Conservation (phyloP, 108 stramenopile genomes). For the Cyclotella sp. region DNA sequence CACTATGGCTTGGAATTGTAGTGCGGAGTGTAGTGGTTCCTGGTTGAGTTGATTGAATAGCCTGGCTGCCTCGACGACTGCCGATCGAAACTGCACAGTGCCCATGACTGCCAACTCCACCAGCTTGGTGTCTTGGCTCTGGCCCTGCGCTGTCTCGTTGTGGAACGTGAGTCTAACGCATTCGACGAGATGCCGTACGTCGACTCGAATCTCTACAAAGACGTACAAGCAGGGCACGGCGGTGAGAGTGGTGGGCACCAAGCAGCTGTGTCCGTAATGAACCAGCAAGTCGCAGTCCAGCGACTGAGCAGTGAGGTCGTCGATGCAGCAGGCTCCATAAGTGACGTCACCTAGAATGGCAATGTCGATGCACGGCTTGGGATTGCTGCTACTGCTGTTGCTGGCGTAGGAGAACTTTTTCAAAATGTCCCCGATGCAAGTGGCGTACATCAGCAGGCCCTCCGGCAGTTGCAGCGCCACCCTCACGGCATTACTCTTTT, state of each 20-base stretch:
- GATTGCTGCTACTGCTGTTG: conserved; percentile 17
- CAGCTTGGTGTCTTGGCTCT: conserved; percentile 10
- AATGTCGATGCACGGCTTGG: conserved; percentile 18
- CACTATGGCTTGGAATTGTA: conserved; percentile 45
- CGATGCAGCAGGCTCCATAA: conserved; percentile 99
- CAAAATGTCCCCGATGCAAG: conserved; percentile 94
- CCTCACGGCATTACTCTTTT: conserved; percentile 53
- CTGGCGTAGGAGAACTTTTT: conserved; percentile 60
- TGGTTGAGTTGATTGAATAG: conserved; percentile 45
- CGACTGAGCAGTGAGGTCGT: conserved; percentile 92
- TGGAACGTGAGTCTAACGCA: conserved; percentile 68
- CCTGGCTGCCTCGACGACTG: conserved; percentile 75
- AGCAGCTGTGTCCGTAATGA: conserved; percentile 98
- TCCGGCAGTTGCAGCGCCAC: conserved; percentile 98
- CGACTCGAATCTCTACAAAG: conserved; percentile 97
- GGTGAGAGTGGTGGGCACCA: conserved; percentile 94
- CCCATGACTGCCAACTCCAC: conserved; percentile 58
- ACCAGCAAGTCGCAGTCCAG: conserved; percentile 92
- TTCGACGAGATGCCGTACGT: conserved; percentile 89
- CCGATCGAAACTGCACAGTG: conserved; percentile 91
- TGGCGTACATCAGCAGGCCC: conserved; percentile 95
- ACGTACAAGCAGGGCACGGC: conserved; percentile 93
- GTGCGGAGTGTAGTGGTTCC: conserved; percentile 1
- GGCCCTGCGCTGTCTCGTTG: conserved; percentile 19
- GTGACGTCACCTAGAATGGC: conserved; percentile 97